phyloP scores from a whole-genome alignment of 257 asterid species.

The Eucommia ulmoides region DNA sequence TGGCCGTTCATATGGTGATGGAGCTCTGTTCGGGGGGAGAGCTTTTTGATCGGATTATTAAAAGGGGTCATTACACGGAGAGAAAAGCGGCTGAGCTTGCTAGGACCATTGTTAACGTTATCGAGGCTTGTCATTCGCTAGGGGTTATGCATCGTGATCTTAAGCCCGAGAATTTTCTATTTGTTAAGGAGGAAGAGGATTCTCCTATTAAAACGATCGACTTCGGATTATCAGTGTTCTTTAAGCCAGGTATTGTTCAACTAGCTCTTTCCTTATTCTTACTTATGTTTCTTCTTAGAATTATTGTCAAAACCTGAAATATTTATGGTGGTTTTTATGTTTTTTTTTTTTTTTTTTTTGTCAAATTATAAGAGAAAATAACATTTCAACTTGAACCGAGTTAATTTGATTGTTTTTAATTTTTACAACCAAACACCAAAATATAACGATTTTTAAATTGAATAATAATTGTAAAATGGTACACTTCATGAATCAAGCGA shows the following conservation, averaged over 20 bases:
- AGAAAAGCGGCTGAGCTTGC: slow-evolving; percentile 73
- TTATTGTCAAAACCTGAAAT: no score
- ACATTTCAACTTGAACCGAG: no score
- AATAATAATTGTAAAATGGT: no score
- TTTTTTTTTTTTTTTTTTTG: no score
- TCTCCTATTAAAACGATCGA: slow-evolving; percentile 75
- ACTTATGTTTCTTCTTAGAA: no score
- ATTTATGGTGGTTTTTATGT: no score
- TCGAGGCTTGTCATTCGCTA: slow-evolving; percentile 71
- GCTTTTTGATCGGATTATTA: slow-evolving; percentile 79
- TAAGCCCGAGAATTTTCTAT: slow-evolving; percentile 85
- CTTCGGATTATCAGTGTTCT: slow-evolving; percentile 75
- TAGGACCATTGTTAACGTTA: slow-evolving; percentile 60
- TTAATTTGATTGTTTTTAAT: no score
- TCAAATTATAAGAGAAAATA: no score
- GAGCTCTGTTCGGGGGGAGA: slow-evolving; percentile 91
- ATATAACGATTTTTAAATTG: no score
- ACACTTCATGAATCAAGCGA: no score
- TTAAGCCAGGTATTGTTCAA: slow-evolving; percentile 61
- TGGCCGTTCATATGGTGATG: slow-evolving; percentile 83
- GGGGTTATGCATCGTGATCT: slow-evolving; percentile 95
- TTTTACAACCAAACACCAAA: no score
- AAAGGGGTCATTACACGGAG: slow-evolving; percentile 76
- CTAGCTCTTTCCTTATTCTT: no score
- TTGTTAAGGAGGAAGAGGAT: slow-evolving; percentile 61